Base-by-base conservation (phyloP, 768 basidiomycete species). In the Auricularia sp. region DNA sequence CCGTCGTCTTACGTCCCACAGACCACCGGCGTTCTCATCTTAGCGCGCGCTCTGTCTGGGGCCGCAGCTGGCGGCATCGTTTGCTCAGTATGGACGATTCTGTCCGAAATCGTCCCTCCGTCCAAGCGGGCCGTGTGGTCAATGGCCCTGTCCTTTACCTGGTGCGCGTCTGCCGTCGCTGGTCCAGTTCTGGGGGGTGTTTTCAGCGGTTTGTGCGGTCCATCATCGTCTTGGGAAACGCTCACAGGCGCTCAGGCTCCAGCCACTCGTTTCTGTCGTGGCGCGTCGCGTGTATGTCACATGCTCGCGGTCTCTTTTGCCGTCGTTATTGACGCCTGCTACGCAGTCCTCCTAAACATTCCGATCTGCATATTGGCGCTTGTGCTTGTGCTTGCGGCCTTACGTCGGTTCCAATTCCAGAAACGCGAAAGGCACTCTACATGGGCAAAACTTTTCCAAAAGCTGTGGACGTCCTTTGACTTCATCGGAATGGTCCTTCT, bases 21-120 rank as follows among this genome's bases (percentile, higher is more conserved):
- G 77, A 72, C 69, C 56, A 79, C 83, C 61, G 74, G 76, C 64
- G 87, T 85, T 83, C 81, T 92, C 62, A 89, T 92, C 65, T 74
- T 83, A 33, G 82, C 86, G 63, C 82, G 91, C 59, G 80, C 77
- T 62, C 65, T 83, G 63, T 88, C 90, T 66, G 92, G 92, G 54
- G 79, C 90, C 65, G 92, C 92, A n/a, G 92, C 87, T 16, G 92
- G 92, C 42, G 92, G 92, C 8, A 92, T 94, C 68, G 91, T 92
- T 65, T 84, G 84, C 72, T 82, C 88, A 54, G 90, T 93, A 42
- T 93, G 92, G 92, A 84, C 90, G 29, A 87, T 94, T 65, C 92
- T 89, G 56, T 83, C 90, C 68, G 91, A 94, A 73, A 85, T 94
- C 65, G 91, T 93, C 51, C 84, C 87, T 73, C 80, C 85, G 35